Evolutionary conservation across 2,329 filamentous ascomycete species (phyloP).

Genomic region (Curvularia verruculosa): DNA sequence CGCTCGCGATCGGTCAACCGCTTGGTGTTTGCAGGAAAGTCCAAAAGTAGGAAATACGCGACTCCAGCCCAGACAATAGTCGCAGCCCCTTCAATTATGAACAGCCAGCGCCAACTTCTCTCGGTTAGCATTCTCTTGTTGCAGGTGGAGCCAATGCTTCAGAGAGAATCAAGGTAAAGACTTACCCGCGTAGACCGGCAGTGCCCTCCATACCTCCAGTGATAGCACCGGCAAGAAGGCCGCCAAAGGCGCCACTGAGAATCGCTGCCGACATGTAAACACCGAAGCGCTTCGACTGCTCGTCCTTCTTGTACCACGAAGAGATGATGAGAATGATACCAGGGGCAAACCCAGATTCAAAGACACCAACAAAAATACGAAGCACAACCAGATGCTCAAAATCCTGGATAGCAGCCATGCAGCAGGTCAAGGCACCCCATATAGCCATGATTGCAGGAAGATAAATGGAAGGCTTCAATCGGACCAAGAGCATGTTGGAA

Average conservation of each 20-base stretch:
- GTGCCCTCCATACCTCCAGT: conserved; percentile 55
- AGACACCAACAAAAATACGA: conserved; percentile 61
- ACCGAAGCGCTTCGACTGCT: conserved; percentile 63
- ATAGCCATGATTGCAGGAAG: conserved; percentile 58
- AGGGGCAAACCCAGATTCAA: conserved; percentile 63
- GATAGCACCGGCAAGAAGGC: conserved; percentile 52
- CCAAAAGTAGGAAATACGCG: conserved; percentile 55
- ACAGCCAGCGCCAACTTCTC: conserved; percentile 59
- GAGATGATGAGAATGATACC: conserved; percentile 62
- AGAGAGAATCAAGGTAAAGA: background rate
- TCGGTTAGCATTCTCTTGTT: background rate
- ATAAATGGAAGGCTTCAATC: conserved; percentile 58
- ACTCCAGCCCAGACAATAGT: conserved; percentile 55
- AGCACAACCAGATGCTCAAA: conserved; percentile 59
- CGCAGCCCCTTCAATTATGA: conserved; percentile 46
- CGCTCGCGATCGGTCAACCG: conserved; percentile 52
- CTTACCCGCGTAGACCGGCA: conserved; percentile 50
- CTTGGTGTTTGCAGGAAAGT: conserved; percentile 57
- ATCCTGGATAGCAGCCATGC: conserved; percentile 58
- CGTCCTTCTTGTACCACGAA: conserved; percentile 54
- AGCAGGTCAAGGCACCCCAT: conserved; percentile 59
- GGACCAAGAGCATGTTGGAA: conserved; percentile 60
- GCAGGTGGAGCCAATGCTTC: background rate
- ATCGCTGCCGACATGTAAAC: conserved; percentile 65
- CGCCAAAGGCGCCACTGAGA: conserved; percentile 58